Base-by-base conservation (phyloP, 202 grass and related monocot species). In the Digitaria exilis region DNA sequence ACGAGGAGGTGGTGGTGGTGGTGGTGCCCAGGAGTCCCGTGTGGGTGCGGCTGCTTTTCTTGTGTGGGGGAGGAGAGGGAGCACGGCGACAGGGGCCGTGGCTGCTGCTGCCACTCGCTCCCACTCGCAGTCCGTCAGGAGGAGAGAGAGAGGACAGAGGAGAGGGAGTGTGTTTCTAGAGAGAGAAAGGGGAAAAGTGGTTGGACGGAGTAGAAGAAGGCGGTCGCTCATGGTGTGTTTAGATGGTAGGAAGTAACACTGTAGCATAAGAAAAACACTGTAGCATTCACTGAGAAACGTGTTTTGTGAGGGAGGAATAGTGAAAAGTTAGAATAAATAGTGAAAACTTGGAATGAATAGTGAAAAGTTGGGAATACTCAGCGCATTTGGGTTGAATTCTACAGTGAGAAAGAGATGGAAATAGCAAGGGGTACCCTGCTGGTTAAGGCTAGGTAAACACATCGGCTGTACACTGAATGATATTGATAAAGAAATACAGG, bases 1-100 rank as follows among this genome's bases (percentile, higher is more conserved):
- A 46, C 18, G 48, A n/a, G 9, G 35, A 6, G 56, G 55, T 31
- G 62, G 65, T 74, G 78, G 85, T 43, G 62, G 26, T 35, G 61
- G 34, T 35, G 34, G 37, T 48, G 62, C 51, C 84, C 58, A 13
- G 49, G 49, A 41, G 34, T 52, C 7, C 71, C 49, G 21, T 46
- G 30, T 81, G 43, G 7, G 60, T 19, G 48, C 58, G 41, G 7
- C 76, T 76, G 49, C 56, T 72, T 85, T 77, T 71, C 87, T 75
- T 80, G 76, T 51, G 75, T 67, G 69, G 56, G n/a, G 26, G 72
- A 28, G 39, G 70, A n/a, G n/a, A n/a, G n/a, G n/a, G 46, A 7
- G 56, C 67, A 79, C 28, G 58, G 75, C 49, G 58, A 79, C 86
- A 73, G 58, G n/a, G 28, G 26, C 58, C 48, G 69, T 34, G 69